These are phyloP conservation scores for Moniliella sp. DNA, from an alignment of 1,284 basidiomycete genomes.

Conservation along the genomic window DNA sequence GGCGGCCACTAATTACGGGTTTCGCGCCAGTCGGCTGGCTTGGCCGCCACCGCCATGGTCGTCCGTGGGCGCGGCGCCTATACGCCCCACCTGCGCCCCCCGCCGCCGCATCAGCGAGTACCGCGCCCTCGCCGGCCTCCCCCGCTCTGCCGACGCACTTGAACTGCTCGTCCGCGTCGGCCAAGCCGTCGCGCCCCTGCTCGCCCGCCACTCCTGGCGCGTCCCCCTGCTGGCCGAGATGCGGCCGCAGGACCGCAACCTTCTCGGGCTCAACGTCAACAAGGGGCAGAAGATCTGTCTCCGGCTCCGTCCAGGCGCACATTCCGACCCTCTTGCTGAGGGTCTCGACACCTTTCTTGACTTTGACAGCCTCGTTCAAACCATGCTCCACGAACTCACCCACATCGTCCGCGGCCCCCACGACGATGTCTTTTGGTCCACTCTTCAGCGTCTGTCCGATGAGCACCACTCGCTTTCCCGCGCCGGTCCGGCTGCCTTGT, in stretches of 20 bases:
- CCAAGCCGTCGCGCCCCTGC: constrained; percentile 6
- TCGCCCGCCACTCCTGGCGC: constrained; percentile 8
- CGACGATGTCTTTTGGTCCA: constrained; percentile 8
- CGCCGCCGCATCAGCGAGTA: constrained; percentile 6
- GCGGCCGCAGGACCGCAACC: constrained; percentile 3
- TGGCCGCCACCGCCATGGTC: too few species aligned
- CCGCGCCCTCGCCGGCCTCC: constrained; percentile 5
- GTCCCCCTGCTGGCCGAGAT: constrained; percentile 10
- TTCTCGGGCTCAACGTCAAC: constrained; percentile 15
- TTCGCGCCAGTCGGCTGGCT: too few species aligned
- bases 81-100: too few species aligned
- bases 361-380: constrained; percentile 5
- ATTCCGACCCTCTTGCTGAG: too few species aligned
- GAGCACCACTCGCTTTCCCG: constrained; percentile 4
- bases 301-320: constrained; percentile 6
- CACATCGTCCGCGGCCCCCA: constrained; percentile 17
- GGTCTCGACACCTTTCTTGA: constrained; percentile 4
- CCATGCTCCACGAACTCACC: constrained; percentile 18
- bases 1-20: too few species aligned
- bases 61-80: too few species aligned
- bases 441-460: constrained; percentile 7
- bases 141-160: constrained; percentile 4
- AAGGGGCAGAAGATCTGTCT: constrained; percentile 11
- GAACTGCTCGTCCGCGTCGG: constrained; percentile 8
- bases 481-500: neutral